Conservation (phyloP, 2,329 filamentous ascomycete species). For the Phaeophleospora eucalypticola region DNA sequence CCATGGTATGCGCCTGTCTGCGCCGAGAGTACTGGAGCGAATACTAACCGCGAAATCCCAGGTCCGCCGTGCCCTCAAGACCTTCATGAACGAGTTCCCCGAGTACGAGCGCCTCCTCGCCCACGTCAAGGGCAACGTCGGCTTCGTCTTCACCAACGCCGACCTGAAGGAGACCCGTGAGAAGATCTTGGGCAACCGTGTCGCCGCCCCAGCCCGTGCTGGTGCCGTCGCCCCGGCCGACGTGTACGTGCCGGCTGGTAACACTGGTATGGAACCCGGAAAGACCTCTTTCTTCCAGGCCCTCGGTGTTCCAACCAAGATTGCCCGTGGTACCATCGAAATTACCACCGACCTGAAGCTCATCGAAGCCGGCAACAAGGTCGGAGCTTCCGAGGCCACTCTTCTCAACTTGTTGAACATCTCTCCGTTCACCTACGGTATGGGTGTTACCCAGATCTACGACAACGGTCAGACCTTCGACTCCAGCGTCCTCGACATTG, state of each 20-base stretch:
- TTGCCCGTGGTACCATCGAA: slow-evolving; percentile 99
- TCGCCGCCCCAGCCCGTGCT: slow-evolving; percentile 94
- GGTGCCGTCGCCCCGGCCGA: slow-evolving; percentile 92
- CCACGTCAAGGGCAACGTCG: slow-evolving; percentile 94
- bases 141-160: slow-evolving; percentile 98
- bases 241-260: slow-evolving; percentile 93
- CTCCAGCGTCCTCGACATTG: slow-evolving; percentile 81
- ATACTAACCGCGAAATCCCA: slow-evolving; percentile 34
- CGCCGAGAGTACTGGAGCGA: background rate
- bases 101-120: slow-evolving; percentile 98
- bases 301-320: slow-evolving; percentile 99
- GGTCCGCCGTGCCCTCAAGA: slow-evolving; percentile 96
- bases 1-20: slow-evolving; percentile 68
- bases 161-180: slow-evolving; percentile 90
- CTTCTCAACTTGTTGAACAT: slow-evolving; percentile 99
- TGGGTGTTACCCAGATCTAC: slow-evolving; percentile 95
- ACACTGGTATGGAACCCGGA: slow-evolving; percentile 99
- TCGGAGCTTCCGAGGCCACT: slow-evolving; percentile 97
- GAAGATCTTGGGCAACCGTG: slow-evolving; percentile 94
- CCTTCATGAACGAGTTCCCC: slow-evolving; percentile 82
- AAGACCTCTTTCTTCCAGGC: slow-evolving; percentile 99
- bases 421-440: slow-evolving; percentile 99
- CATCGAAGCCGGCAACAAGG: slow-evolving; percentile 86
- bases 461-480: slow-evolving; percentile 93
- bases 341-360: slow-evolving; percentile 98